A percentile compares a stretch with the other conserved stretches of the same genome.
These are phyloP conservation scores for Glaciozyma martinii DNA, from an alignment of 768 basidiomycete genomes.

Conservation along the genomic window DNA sequence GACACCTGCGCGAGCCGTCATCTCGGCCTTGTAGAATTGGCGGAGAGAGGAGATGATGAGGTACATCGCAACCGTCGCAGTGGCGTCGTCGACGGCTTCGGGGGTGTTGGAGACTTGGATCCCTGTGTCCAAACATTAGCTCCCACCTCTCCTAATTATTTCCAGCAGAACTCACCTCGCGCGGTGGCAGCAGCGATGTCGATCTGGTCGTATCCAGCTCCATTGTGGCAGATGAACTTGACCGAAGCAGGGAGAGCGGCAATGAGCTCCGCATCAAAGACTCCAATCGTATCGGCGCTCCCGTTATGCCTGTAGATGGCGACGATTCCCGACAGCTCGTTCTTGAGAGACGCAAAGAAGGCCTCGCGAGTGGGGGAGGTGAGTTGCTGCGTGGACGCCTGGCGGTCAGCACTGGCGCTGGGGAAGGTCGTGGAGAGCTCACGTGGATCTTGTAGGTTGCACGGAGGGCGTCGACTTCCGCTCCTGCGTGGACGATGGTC, in stretches of 20 bases:
- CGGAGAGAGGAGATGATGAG: conserved; percentile 68
- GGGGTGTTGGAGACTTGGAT: conserved; percentile 54
- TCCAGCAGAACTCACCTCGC: neutral
- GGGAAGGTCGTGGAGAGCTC: conserved; percentile 35
- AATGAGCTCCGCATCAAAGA: conserved; percentile 72
- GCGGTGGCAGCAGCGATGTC: conserved; percentile 1
- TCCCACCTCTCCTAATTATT: neutral
- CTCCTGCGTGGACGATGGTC: conserved; percentile 6
- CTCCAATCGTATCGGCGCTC: conserved; percentile 50
- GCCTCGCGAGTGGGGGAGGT: conserved; percentile 57
- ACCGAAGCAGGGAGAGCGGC: conserved; percentile 56
- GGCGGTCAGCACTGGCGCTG: neutral
- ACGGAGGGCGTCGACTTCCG: neutral
- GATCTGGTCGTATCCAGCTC: conserved; percentile 83
- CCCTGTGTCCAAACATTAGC: neutral
- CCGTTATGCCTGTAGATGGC: conserved; percentile 62
- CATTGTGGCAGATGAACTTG: conserved; percentile 84
- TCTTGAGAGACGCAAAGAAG: conserved; percentile 46
- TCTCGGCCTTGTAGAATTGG: conserved; percentile 60
- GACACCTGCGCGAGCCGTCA: conserved; percentile 37
- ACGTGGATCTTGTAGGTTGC: conserved; percentile 68
- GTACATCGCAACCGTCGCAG: conserved; percentile 72
- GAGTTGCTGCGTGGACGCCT: conserved; percentile 42
- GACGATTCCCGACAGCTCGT: conserved; percentile 57
- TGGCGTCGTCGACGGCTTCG: conserved; percentile 78